phyloP scores from a whole-genome alignment of 257 asterid species.

The Nicotiana benthamiana region DNA sequence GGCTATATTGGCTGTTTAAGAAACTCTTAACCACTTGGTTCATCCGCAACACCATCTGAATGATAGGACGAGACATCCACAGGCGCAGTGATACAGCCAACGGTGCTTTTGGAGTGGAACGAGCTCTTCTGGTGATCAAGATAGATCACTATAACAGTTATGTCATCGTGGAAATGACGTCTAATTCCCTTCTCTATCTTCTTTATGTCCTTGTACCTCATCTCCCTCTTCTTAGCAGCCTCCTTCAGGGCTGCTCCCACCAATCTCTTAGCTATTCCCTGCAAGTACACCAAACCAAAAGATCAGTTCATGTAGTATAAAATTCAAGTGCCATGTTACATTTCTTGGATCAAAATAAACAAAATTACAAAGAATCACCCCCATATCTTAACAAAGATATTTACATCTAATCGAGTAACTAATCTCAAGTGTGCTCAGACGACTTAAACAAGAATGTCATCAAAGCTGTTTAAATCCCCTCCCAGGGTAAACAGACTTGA shows the following conservation, averaged over 20 bases:
- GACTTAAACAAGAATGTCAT: background rate
- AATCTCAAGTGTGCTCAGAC: background rate
- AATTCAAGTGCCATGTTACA: background rate
- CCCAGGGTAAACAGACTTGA: background rate
- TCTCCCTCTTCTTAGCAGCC: constrained; percentile 5
- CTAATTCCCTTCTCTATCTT: constrained; percentile 7
- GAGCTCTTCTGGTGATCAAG: background rate
- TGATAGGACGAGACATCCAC: background rate
- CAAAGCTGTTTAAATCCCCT: background rate
- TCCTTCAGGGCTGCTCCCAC: constrained; percentile 1
- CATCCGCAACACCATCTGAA: constrained; percentile 7
- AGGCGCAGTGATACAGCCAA: background rate
- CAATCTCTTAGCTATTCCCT: constrained; percentile 4
- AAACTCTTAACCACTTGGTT: constrained; percentile 3
- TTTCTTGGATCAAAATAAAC: background rate
- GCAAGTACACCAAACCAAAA: constrained; percentile 1
- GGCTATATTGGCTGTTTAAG: background rate
- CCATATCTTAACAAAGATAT: background rate
- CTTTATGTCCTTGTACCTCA: constrained; percentile 4
- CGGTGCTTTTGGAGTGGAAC: background rate
- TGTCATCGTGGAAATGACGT: constrained; percentile 8
- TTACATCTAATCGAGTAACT: background rate
- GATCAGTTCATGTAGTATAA: background rate
- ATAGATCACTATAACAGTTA: background rate
- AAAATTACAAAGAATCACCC: background rate